phyloP scores from a whole-genome alignment of 2,329 filamentous ascomycete genomes.

The Alternaria brassicae region DNA sequence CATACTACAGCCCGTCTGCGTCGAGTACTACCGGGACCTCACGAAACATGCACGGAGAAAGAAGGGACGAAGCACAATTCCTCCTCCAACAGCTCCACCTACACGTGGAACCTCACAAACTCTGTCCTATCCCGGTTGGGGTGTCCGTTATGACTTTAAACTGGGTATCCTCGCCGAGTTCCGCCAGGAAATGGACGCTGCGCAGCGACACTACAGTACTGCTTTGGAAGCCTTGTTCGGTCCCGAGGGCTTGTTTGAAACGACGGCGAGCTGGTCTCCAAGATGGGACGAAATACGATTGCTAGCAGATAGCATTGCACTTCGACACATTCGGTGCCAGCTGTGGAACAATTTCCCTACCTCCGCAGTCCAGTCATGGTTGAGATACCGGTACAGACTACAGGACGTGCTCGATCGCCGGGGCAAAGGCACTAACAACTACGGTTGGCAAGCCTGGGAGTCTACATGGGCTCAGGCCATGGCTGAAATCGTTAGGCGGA shows the following conservation, averaged over 20 bases:
- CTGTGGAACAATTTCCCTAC: conserved; percentile 82
- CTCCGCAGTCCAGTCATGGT: conserved; percentile 80
- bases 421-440: conserved; percentile 85
- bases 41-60: conserved; percentile 93
- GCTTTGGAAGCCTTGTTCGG: conserved; percentile 85
- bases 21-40: conserved; percentile 93
- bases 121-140: conserved; percentile 86
- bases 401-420: conserved; percentile 79
- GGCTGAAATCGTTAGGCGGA: conserved; percentile 64
- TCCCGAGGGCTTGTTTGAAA: conserved; percentile 79
- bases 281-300: conserved; percentile 94
- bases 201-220: conserved; percentile 83
- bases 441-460: conserved; percentile 95
- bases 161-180: conserved; percentile 90
- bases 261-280: conserved; percentile 86
- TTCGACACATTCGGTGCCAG: conserved; percentile 82
- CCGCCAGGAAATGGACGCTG: conserved; percentile 88
- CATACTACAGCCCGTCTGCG: conserved; percentile 73
- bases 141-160: conserved; percentile 94
- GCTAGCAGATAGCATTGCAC: conserved; percentile 79
- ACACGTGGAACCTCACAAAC: conserved; percentile 85
- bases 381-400: conserved; percentile 75
- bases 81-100: conserved; percentile 81
- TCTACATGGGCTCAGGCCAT: conserved; percentile 71
- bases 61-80: conserved; percentile 77